phyloP scores from a whole-genome alignment of 78 protist species.

The Emiliania huxleyi region DNA sequence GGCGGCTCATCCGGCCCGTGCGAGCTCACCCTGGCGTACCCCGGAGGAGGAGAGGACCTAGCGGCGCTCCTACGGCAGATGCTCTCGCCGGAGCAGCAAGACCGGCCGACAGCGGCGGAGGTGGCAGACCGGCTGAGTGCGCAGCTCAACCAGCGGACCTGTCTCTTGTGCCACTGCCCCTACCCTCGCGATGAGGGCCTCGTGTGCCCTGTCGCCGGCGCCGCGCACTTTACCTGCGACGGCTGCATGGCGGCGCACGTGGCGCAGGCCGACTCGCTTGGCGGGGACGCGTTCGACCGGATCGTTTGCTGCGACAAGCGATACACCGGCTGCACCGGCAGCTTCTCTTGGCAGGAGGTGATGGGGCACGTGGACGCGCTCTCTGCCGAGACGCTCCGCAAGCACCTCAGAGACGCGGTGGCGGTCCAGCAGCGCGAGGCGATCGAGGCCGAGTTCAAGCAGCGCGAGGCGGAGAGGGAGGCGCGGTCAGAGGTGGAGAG shows the following conservation, averaged over 20 bases:
- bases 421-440: neutral
- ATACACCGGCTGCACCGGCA: neutral
- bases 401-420: neutral
- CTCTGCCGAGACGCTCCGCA: neutral
- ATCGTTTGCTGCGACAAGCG: neutral
- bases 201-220: slow-evolving; percentile 7
- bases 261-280: neutral
- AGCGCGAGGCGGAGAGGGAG: neutral
- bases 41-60: neutral
- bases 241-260: slow-evolving; percentile 20
- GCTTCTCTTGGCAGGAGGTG: neutral
- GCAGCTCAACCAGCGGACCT: slow-evolving; percentile 10
- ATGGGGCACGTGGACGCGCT: neutral
- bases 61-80: neutral
- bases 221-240: slow-evolving; percentile 19
- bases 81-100: neutral
- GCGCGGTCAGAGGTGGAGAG: slow-evolving; percentile 22
- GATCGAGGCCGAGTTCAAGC: slow-evolving; percentile 17
- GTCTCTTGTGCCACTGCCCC: slow-evolving; percentile 25
- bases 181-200: slow-evolving; percentile 24
- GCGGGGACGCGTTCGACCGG: neutral
- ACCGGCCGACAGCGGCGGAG: neutral
- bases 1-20: neutral
- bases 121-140: neutral
- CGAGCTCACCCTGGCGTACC: neutral